Conservation (phyloP, 495 filamentous ascomycete species). For the Aspergillus sclerotiicarbonarius region DNA sequence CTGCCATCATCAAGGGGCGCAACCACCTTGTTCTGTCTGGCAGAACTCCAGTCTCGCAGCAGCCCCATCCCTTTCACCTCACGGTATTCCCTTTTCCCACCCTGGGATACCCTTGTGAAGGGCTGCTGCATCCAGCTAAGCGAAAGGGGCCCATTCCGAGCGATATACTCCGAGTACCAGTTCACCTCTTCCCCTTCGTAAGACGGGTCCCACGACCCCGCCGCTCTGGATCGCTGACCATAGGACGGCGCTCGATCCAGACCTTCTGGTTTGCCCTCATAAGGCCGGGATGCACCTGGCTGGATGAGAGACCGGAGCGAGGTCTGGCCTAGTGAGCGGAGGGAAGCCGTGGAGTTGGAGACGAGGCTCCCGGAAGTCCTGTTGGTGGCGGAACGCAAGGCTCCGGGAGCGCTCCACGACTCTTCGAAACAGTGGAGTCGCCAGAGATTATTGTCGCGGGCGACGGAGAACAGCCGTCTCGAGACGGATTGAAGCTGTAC, state of each 20-base stretch:
- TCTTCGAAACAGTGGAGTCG: slow-evolving; percentile 69
- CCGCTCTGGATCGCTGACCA: slow-evolving; percentile 48
- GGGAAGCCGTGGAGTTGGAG: slow-evolving; percentile 26
- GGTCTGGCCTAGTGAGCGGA: slow-evolving; percentile 34
- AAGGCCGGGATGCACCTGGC: slow-evolving; percentile 22
- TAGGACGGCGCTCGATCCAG: slow-evolving; percentile 22
- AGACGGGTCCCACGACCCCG: slow-evolving; percentile 80
- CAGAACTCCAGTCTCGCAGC: slow-evolving; percentile 48
- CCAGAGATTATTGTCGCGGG: slow-evolving; percentile 76
- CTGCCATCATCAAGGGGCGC: slow-evolving; percentile 84
- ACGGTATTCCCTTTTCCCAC: slow-evolving; percentile 45
- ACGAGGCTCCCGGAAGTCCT: slow-evolving; percentile 30
- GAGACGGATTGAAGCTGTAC: slow-evolving; percentile 70
- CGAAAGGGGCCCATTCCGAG: slow-evolving; percentile 69
- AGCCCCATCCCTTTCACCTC: slow-evolving; percentile 63
- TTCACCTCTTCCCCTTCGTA: slow-evolving; percentile 60
- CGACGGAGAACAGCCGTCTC: slow-evolving; percentile 62
- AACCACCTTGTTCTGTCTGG: slow-evolving; percentile 57
- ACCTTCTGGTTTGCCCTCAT: slow-evolving; percentile 12
- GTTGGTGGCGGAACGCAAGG: slow-evolving; percentile 25
- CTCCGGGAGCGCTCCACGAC: slow-evolving; percentile 52
- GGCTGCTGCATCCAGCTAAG: slow-evolving; percentile 74
- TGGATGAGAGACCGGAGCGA: slow-evolving; percentile 40
- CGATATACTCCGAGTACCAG: slow-evolving; percentile 89
- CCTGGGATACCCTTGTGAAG: slow-evolving; percentile 27